These are phyloP conservation scores for Ophiostoma pallidulum DNA, from an alignment of 2,329 filamentous ascomycete genomes.

Conservation along the genomic window DNA sequence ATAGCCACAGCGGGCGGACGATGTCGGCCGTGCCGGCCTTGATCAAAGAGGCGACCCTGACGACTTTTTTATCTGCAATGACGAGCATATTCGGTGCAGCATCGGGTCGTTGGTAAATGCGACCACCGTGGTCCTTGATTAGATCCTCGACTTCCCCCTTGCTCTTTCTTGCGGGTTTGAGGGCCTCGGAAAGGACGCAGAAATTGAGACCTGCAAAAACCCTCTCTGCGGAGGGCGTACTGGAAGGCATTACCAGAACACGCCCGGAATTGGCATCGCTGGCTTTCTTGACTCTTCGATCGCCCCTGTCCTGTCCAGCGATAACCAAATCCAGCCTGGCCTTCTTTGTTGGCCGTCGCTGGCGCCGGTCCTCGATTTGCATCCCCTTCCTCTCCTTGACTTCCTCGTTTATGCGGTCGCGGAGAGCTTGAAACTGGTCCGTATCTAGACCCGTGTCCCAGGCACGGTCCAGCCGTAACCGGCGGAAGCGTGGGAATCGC, in stretches of 20 bases:
- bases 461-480: slow-evolving; percentile 67
- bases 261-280: slow-evolving; percentile 29
- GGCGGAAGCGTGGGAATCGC: slow-evolving; percentile 84
- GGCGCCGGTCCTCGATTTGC: slow-evolving; percentile 59
- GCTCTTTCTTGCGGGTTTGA: slow-evolving; percentile 58
- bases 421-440: slow-evolving; percentile 66
- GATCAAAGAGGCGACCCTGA: slow-evolving; percentile 76
- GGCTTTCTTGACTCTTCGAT: slow-evolving; percentile 15
- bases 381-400: slow-evolving; percentile 63
- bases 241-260: neutral
- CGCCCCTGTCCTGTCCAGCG: slow-evolving; percentile 52
- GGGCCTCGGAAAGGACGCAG: slow-evolving; percentile 71
- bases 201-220: slow-evolving; percentile 72
- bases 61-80: slow-evolving; percentile 67
- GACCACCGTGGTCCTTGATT: slow-evolving; percentile 76
- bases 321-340: slow-evolving; percentile 63
- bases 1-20: slow-evolving; percentile 70
- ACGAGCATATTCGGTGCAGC: slow-evolving; percentile 55
- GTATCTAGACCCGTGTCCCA: slow-evolving; percentile 75
- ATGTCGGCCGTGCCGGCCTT: slow-evolving; percentile 62
- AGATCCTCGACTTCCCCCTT: slow-evolving; percentile 73
- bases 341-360: slow-evolving; percentile 45
- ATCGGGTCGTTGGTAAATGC: slow-evolving; percentile 63
- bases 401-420: slow-evolving; percentile 59
- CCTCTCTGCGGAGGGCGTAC: slow-evolving; percentile 34